phyloP scores from a whole-genome alignment of 345 rosid species.

The Salix exigua region DNA sequence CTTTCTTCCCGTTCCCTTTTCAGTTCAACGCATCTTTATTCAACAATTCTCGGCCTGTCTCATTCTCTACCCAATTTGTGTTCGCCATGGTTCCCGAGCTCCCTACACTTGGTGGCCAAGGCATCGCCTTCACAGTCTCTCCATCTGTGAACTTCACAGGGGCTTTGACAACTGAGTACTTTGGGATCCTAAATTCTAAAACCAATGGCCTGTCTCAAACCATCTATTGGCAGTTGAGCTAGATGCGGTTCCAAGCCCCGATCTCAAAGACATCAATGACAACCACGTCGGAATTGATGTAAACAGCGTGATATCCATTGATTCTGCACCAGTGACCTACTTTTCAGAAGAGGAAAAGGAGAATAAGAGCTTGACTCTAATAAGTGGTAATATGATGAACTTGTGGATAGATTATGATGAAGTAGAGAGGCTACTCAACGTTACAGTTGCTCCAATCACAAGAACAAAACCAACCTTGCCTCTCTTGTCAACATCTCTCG shows the following conservation, averaged over 20 bases:
- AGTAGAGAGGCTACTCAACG: slow-evolving; percentile 3
- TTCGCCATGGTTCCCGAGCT: slow-evolving; percentile 13
- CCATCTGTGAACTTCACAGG: slow-evolving; percentile 5
- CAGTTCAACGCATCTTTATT: slow-evolving; percentile 15
- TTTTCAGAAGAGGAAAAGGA: not conserved
- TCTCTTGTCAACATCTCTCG: slow-evolving; percentile 7
- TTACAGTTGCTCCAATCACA: slow-evolving; percentile 11
- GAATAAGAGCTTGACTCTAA: slow-evolving; percentile 6
- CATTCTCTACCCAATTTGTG: slow-evolving; percentile 16
- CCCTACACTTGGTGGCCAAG: slow-evolving; percentile 12
- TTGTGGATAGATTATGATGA: slow-evolving; percentile 19
- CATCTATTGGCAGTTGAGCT: slow-evolving; percentile 20
- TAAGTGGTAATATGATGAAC: slow-evolving; percentile 14
- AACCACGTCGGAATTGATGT: slow-evolving; percentile 18
- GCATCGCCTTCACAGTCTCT: slow-evolving; percentile 17
- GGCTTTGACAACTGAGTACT: not conserved
- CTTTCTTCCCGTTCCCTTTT: slow-evolving; percentile 36
- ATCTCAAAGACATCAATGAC: slow-evolving; percentile 1
- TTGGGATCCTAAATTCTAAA: slow-evolving; percentile 19
- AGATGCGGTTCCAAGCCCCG: not conserved
- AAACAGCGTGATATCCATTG: not conserved
- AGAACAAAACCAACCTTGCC: slow-evolving; percentile 7
- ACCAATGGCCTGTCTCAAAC: slow-evolving; percentile 5
- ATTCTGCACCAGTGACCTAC: not conserved
- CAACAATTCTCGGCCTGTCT: slow-evolving; percentile 7